Evolutionary conservation across 1,284 basidiomycete genomes (phyloP).

Genomic region (Ceratobasidium sp.): DNA sequence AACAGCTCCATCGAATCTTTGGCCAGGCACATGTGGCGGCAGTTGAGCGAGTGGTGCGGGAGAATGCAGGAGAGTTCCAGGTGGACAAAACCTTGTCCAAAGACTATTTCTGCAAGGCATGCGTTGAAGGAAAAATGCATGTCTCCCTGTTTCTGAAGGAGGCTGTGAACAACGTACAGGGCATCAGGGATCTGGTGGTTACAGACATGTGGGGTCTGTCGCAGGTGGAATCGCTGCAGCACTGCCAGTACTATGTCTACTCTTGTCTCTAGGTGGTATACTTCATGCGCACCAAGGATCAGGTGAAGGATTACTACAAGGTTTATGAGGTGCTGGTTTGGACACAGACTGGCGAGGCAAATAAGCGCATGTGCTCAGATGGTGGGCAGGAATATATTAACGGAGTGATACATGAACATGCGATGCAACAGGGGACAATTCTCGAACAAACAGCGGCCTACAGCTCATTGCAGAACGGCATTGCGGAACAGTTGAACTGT

Average conservation of each 20-base stretch:
- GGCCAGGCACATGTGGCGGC: not conserved
- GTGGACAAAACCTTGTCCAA: not conserved
- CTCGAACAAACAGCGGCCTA: slow-evolving; percentile 8
- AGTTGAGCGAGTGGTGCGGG: not conserved
- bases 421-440: slow-evolving; percentile 32
- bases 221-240: not conserved
- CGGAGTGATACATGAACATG: not conserved
- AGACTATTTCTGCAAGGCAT: not conserved
- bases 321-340: slow-evolving; percentile 46
- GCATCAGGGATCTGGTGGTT: slow-evolving; percentile 44
- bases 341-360: not conserved
- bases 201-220: slow-evolving; percentile 2
- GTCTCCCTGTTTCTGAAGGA: slow-evolving; percentile 2
- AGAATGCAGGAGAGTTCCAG: not conserved
- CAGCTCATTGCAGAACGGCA: slow-evolving; percentile 39
- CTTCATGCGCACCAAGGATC: slow-evolving; percentile 47
- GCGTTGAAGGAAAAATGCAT: slow-evolving; percentile 36
- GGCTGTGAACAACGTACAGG: not conserved
- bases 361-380: not conserved
- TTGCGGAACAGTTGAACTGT: slow-evolving; percentile 25
- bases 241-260: not conserved
- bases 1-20: not conserved
- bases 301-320: slow-evolving; percentile 47
- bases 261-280: slow-evolving; percentile 43
- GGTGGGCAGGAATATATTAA: not conserved